Conservation (phyloP, 257 asterid species). For the Solanum dulcamara region DNA sequence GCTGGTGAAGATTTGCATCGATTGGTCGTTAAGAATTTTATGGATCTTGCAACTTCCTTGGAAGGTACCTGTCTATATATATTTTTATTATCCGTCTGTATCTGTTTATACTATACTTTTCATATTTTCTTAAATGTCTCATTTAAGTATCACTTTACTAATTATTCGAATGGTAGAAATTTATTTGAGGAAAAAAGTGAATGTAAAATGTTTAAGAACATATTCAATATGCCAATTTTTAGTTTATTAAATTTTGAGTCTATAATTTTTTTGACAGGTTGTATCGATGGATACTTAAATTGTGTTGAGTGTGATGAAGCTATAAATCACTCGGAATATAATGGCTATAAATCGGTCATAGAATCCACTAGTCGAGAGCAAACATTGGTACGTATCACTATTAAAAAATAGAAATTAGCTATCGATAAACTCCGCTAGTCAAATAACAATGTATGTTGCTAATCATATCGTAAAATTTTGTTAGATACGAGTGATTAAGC, state of each 20-base stretch:
- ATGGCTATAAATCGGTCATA: constrained; percentile 31
- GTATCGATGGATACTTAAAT: constrained; percentile 25
- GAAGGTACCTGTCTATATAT: constrained; percentile 14
- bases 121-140: too few relatives aligned
- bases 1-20: constrained; percentile 38
- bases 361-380: constrained; percentile 32
- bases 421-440: too few relatives aligned
- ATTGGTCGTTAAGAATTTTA: constrained; percentile 30
- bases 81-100: too few relatives aligned
- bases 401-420: too few relatives aligned
- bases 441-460: not conserved
- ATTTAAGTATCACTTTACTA: too few relatives aligned
- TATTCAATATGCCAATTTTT: too few relatives aligned
- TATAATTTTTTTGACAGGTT: constrained; percentile 6
- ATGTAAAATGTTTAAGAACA: too few relatives aligned
- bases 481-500: not conserved
- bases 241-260: too few relatives aligned
- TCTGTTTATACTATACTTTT: too few relatives aligned
- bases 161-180: too few relatives aligned
- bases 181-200: too few relatives aligned
- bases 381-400: constrained; percentile 17
- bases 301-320: constrained; percentile 23
- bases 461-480: not conserved
- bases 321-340: constrained; percentile 24
- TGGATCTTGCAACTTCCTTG: constrained; percentile 28